Base-by-base conservation (phyloP, 2,329 filamentous ascomycete species). In the Rhynchosporium secalis region DNA sequence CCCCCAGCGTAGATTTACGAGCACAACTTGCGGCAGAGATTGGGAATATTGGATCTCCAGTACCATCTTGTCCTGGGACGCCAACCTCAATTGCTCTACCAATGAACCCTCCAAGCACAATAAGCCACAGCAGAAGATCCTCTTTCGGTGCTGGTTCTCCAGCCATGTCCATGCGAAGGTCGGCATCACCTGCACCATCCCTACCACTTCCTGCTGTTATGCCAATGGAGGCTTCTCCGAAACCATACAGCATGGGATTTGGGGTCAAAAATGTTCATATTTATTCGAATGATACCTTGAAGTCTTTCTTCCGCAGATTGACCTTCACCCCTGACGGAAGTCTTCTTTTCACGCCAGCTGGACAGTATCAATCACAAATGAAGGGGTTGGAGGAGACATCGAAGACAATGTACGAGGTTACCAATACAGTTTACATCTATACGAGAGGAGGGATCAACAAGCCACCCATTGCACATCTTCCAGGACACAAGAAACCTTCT, bases 341-440 rank as follows among this genome's bases (percentile, higher is more conserved):
- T 74, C 80, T 99, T 56, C 82, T 99, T 4, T 88, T 99, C 66
- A 99, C 95, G 0, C 95, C 95, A 2, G 94, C 95, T 1, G 95
- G 95, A 7, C 95, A 98, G 73, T 98, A 95, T 77, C 96, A 96
- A 74, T 90, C 89, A 2, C 85, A 92, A 56, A 86, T 91, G 68
- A 78, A 81, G 28, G 68, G 74, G 1, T 79, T 87, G 28, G 84
- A 84, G 55, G 90, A 92, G 65, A 78, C 81, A n/a, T 73, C 81
- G 1, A 96, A 93, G 75, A 83, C 86, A 0, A 83, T 83, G 0
- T 94, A 95, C 69, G 94, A 99, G 68, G 84, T 97, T 57, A 92
- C 90, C 70, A 99, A 99, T 73, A 99, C 95, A 0, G 96, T 99
- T 28, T 99, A 99, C 76, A 95, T 99, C 59, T 99, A 99, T 76